Base-by-base conservation (phyloP, 371 early-diverging fungal genomes). In the Neoconidiobolus thromboides region DNA sequence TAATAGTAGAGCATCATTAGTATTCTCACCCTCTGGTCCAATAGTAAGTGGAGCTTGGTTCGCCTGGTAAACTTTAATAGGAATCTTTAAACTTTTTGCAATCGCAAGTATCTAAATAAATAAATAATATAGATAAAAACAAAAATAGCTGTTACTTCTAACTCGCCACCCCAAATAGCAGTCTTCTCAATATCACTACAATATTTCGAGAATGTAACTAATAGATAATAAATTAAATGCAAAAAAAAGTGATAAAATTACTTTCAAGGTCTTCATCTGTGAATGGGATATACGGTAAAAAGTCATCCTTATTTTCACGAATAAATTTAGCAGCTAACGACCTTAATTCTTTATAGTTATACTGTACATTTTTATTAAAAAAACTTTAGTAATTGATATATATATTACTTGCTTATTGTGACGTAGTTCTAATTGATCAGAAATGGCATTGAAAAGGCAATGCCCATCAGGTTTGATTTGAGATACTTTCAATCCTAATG, bases 91-190 rank as follows among this genome's bases (percentile, higher is more conserved):
- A 7, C 43, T 44, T 46, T 57, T 57, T 3, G 57, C 41, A 38
- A 57, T 10, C 6, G 57, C 57, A 43, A 44, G n/a, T 3, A 57
- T 57, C 57, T 57, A 57, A 36, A 7, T 41, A 43, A 44, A 44
- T 38, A 43, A 10, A 57, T 42, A 43, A 7, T n/a, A 36, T 43
- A 57, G n/a, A 15, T 3, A 40, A 57, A 57, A 44, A 57, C 14
- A 43, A 41, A n/a, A n/a, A n/a, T n/a, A n/a, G n/a, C n/a, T n/a
- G n/a, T 43, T 57, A 57, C 57, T 37, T 57, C 57, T 3, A 40
- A 14, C 44, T 57, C 43, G 14, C 57, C 57, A 6, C 57, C 57
- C 57, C 57, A 57, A 57, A 37, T 57, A 7, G 57, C 57, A 2
- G 57, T 57, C 14, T 12, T 43, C 14, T 41, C 40, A 7, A 57